These are phyloP conservation scores for Trichoderma sp. DNA, from an alignment of 2,329 filamentous ascomycete species.

Conservation along the genomic window DNA sequence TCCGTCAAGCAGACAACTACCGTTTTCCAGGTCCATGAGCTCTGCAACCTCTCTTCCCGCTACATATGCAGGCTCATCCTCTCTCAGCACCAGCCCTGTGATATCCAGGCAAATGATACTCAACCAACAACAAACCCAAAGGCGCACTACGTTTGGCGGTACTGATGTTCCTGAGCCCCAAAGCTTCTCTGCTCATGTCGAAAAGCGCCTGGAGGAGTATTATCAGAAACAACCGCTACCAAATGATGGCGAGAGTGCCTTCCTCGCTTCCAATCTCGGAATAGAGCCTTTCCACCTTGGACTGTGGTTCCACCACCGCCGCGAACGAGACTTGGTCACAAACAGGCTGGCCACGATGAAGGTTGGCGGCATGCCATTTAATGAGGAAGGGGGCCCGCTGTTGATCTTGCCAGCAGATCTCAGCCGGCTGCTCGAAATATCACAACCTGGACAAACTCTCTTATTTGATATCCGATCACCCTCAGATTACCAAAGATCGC, in stretches of 20 bases:
- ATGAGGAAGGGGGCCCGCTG: slow-evolving; percentile 35
- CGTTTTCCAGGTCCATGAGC: slow-evolving; percentile 26
- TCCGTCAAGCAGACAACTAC: slow-evolving; percentile 24
- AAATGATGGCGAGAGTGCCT: slow-evolving; percentile 49
- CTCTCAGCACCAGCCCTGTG: slow-evolving; percentile 25
- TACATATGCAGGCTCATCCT: slow-evolving; percentile 25
- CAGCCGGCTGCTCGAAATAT: slow-evolving; percentile 50
- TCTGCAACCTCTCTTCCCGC: slow-evolving; percentile 28
- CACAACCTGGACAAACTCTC: slow-evolving; percentile 44
- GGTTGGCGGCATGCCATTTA: slow-evolving; percentile 37
- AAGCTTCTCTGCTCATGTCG: slow-evolving; percentile 48
- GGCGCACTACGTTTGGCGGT: slow-evolving; percentile 39
- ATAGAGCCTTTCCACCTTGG: slow-evolving; percentile 52
- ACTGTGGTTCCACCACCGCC: slow-evolving; percentile 56
- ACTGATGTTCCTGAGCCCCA: slow-evolving; percentile 43
- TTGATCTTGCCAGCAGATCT: slow-evolving; percentile 55
- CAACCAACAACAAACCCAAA: slow-evolving; percentile 45
- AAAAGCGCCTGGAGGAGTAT: slow-evolving; percentile 52
- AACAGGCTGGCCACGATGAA: slow-evolving; percentile 46
- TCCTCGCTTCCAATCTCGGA: slow-evolving; percentile 54
- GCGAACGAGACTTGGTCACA: slow-evolving; percentile 47
- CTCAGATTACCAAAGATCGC: slow-evolving; percentile 48
- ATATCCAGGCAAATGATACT: slow-evolving; percentile 44
- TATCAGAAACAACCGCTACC: slow-evolving; percentile 49
- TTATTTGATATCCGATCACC: slow-evolving; percentile 51